Conservation (phyloP, 768 basidiomycete species). For the Tricholoma sp. region DNA sequence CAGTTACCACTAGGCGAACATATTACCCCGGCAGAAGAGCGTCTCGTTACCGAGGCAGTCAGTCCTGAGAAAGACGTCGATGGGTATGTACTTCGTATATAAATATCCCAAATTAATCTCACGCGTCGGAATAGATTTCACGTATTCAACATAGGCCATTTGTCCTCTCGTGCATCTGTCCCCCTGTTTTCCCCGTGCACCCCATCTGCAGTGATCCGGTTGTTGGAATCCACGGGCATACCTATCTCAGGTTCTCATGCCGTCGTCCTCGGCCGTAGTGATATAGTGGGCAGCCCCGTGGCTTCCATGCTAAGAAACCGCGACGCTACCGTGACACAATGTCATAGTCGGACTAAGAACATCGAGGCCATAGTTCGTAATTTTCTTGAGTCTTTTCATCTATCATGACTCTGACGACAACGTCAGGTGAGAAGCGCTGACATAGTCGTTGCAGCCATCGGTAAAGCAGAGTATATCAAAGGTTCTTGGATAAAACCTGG, state of each 20-base stretch:
- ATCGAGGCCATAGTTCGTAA: slow-evolving; percentile 68
- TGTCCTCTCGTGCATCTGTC: slow-evolving; percentile 83
- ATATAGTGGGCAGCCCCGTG: slow-evolving; percentile 97
- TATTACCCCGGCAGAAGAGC: slow-evolving; percentile 76
- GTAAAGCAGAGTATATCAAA: slow-evolving; percentile 84
- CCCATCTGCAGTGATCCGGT: slow-evolving; percentile 85
- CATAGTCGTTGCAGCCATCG: slow-evolving; percentile 95
- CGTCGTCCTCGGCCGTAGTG: slow-evolving; percentile 94
- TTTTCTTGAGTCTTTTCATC: neutral
- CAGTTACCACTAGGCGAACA: slow-evolving; percentile 91
- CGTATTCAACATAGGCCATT: slow-evolving; percentile 95
- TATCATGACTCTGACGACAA: neutral
- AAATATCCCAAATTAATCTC: slow-evolving; percentile 2
- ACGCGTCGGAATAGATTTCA: slow-evolving; percentile 66
- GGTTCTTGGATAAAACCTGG: slow-evolving; percentile 96
- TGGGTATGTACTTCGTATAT: slow-evolving; percentile 50
- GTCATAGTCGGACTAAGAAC: slow-evolving; percentile 87
- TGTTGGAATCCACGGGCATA: slow-evolving; percentile 85
- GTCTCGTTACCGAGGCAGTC: slow-evolving; percentile 90
- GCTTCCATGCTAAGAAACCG: slow-evolving; percentile 83
- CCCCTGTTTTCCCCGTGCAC: slow-evolving; percentile 96
- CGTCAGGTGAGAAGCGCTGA: slow-evolving; percentile 79
- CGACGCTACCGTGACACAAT: slow-evolving; percentile 97
- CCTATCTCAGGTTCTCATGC: slow-evolving; percentile 72
- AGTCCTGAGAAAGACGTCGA: slow-evolving; percentile 95